A percentile compares a stretch with the other conserved stretches of the same genome.
Evolutionary conservation across 352 stramenopile genomes (phyloP).

Genomic region (Globisporangium rhizosaccharum): DNA sequence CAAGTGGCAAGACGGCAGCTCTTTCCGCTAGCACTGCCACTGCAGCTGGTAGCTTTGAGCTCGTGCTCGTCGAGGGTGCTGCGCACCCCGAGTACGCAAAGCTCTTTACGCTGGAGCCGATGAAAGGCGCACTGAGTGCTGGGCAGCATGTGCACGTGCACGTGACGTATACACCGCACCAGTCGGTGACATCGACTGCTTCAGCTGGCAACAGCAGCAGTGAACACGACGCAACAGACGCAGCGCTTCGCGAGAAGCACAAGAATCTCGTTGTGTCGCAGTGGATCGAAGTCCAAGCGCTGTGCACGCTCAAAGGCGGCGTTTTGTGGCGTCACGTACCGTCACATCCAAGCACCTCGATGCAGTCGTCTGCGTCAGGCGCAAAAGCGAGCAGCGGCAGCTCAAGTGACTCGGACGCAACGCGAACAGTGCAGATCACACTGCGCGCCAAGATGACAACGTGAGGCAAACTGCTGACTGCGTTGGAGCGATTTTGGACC

Average conservation of each 20-base stretch:
- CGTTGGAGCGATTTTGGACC: no score
- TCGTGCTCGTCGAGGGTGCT: conserved; percentile 46
- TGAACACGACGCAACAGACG: background rate
- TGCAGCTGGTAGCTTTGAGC: conserved; percentile 46
- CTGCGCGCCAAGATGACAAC: conserved; percentile 7
- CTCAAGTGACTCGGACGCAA: conserved; percentile 4
- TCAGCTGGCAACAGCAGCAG: background rate
- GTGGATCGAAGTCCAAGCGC: conserved; percentile 34
- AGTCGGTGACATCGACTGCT: background rate
- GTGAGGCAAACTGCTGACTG: background rate
- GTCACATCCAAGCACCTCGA: background rate
- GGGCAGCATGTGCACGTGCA: conserved; percentile 51
- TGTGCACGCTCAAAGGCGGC: conserved; percentile 36
- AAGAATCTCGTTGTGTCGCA: conserved; percentile 27
- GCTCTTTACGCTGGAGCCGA: conserved; percentile 61
- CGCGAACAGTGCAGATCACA: conserved; percentile 2
- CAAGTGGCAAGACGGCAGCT: conserved; percentile 2
- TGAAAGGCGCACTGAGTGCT: conserved; percentile 50
- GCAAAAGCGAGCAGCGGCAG: background rate
- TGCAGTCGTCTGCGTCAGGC: background rate
- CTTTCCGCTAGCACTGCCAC: background rate
- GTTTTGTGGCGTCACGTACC: conserved; percentile 26
- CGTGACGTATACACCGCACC: conserved; percentile 43
- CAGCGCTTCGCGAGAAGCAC: conserved; percentile 10
- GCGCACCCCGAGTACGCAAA: conserved; percentile 32